phyloP scores from a whole-genome alignment of 768 basidiomycete genomes.

The Suillus subalutaceus region DNA sequence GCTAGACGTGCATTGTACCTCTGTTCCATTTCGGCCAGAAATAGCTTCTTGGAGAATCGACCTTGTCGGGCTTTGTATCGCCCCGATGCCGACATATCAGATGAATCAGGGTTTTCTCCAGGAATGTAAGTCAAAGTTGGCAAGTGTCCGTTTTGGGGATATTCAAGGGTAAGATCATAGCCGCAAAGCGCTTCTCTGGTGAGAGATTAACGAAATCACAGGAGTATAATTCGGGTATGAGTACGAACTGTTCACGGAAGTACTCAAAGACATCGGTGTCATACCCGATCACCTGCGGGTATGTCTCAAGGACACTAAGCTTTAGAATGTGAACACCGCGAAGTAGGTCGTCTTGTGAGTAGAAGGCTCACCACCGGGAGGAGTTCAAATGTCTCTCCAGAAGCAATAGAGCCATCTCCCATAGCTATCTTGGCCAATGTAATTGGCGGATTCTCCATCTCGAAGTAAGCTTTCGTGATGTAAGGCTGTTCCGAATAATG shows the following conservation, averaged over 20 bases:
- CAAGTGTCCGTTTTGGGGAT: conserved; percentile 61
- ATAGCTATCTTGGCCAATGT: conserved; percentile 69
- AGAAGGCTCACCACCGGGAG: conserved; percentile 53
- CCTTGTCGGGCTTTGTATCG: conserved; percentile 21
- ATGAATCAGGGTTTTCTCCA: conserved; percentile 19
- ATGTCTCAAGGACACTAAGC: conserved; percentile 66
- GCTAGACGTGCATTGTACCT: conserved; percentile 25
- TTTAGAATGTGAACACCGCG: conserved; percentile 25
- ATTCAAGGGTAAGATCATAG: conserved; percentile 67
- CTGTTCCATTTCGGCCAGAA: conserved; percentile 25
- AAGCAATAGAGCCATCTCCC: conserved; percentile 65
- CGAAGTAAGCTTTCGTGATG: conserved; percentile 73
- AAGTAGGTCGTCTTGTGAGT: background rate
- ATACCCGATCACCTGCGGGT: conserved; percentile 77
- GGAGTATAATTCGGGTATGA: background rate
- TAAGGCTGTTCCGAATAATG: conserved; percentile 55
- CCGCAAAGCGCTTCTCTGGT: conserved; percentile 63
- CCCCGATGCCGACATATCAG: background rate
- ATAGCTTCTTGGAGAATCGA: conserved; percentile 21
- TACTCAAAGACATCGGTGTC: conserved; percentile 66
- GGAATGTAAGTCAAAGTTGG: conserved; percentile 33
- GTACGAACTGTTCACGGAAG: conserved; percentile 66
- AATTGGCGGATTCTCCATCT: conserved; percentile 63
- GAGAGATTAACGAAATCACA: conserved; percentile 5
- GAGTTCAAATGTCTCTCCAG: conserved; percentile 51